Base-by-base conservation (phyloP, 345 rosid species). In the Iberis pinnata region DNA sequence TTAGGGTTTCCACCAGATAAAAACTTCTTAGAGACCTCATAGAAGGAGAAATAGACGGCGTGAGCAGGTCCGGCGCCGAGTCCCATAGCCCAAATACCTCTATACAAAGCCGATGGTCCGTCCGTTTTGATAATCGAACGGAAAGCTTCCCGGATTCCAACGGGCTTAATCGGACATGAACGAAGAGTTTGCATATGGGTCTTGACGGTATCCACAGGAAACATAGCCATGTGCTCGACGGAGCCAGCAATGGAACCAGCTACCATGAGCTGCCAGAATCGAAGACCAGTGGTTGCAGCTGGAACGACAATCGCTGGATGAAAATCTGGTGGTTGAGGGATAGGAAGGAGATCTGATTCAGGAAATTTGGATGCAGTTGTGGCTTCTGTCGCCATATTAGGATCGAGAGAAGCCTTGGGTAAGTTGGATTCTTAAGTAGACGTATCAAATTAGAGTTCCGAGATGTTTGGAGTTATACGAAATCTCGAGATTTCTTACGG, bases 1-100 rank as follows among this genome's bases (percentile, higher is more conserved):
- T 82, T 76, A 0, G 94, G 94, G 47, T 88, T 76, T 0, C 74
- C 74, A 1, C 76, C 68, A 26, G 99, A 88, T 14, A 93, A 70
- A 43, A 33, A 73, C 71, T 76, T 77, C 78, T 93, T 93, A 5
- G 83, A 86, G 8, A 55, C 56, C 69, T 93, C 99, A 33, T 93
- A 93, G 1, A 93, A 72, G 1, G 97, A 88, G 73, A 93, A 93
- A 29, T 93, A 89, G 9, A 88, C 94, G 15, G 99, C 99, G 56
- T 93, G 99, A 14, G 99, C 99, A 0, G 99, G 99, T n/a, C 99
- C 99, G 2, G 99, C 99, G 2, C 99, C 99, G 7, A 93, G 79
- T 3, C 87, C 99, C 97, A 93, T 86, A 42, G 99, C 99, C 41
- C 83, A 89, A 14, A 88, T 88, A 25, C 99, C 99, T 1, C 97